Evolutionary conservation across 345 rosid species (phyloP).

Genomic region (Citrus cavaleriei): DNA sequence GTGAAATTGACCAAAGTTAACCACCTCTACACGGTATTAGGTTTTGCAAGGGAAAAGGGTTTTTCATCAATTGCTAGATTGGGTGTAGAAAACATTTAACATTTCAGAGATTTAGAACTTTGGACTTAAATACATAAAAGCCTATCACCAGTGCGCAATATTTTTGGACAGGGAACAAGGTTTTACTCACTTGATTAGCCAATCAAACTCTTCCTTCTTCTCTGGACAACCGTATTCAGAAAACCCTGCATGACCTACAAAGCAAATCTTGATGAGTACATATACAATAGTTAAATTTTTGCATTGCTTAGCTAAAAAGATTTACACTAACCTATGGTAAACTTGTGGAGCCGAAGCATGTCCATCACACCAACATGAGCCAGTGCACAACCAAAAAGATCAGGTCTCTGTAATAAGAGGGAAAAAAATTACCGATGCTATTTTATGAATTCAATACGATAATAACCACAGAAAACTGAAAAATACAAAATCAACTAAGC

Average conservation of each 20-base stretch:
- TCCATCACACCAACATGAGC: slow-evolving; percentile 99
- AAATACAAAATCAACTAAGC: slow-evolving; percentile 5
- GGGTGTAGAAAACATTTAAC: neutral
- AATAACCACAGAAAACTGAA: neutral
- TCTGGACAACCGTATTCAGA: slow-evolving; percentile 89
- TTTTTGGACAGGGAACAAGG: too few species aligned
- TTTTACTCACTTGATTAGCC: slow-evolving; percentile 80
- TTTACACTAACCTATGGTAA: slow-evolving; percentile 67
- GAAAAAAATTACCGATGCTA: neutral
- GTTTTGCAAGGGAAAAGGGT: neutral
- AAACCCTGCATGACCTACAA: slow-evolving; percentile 88
- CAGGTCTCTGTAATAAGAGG: slow-evolving; percentile 65
- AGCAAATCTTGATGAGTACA: slow-evolving; percentile 8
- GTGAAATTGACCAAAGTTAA: too few species aligned
- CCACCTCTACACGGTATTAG: neutral
- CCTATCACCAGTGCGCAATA: neutral
- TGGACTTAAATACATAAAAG: too few species aligned
- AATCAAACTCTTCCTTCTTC: slow-evolving; percentile 70
- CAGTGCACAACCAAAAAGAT: slow-evolving; percentile 95
- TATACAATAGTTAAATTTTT: neutral
- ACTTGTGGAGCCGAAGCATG: slow-evolving; percentile 93
- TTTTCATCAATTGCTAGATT: neutral
- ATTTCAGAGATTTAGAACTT: neutral
- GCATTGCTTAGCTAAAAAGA: neutral
- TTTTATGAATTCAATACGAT: slow-evolving; percentile 24